A percentile compares a stretch with the other conserved stretches of the same genome.
Conservation (phyloP, 2,329 filamentous ascomycete genomes). For the Aspergillus texensis region DNA sequence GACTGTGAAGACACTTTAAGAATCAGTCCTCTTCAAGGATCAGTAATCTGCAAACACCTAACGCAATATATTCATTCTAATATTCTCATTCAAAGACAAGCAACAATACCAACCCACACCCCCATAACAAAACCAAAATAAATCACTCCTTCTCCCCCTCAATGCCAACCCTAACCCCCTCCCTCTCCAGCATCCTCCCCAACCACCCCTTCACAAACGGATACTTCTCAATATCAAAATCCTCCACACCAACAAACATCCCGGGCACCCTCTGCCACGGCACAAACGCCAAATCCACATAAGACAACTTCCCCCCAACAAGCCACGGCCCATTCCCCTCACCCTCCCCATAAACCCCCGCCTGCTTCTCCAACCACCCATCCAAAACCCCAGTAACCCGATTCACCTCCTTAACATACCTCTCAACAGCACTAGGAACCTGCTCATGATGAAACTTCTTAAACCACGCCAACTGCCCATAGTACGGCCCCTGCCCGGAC, state of each 20-base stretch:
- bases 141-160: neutral
- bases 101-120: neutral
- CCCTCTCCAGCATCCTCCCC: neutral
- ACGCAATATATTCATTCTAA: too few relatives aligned
- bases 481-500: constrained; percentile 39
- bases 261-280: constrained; percentile 10
- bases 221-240: neutral
- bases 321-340: constrained; percentile 34
- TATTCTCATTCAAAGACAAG: neutral
- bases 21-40: too few relatives aligned
- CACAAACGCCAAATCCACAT: constrained; percentile 44
- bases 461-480: constrained; percentile 47
- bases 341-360: constrained; percentile 27
- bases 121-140: neutral
- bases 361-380: neutral
- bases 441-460: constrained; percentile 43
- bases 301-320: constrained; percentile 47
- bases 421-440: constrained; percentile 47
- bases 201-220: constrained; percentile 5
- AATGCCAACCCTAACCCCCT: neutral
- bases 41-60: too few relatives aligned
- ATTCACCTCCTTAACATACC: constrained; percentile 52
- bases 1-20: too few relatives aligned
- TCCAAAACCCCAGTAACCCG: constrained; percentile 53
- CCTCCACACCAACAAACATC: neutral